These are phyloP conservation scores for Fusarium transvaalense DNA, from an alignment of 2,329 filamentous ascomycete species.

Conservation along the genomic window DNA sequence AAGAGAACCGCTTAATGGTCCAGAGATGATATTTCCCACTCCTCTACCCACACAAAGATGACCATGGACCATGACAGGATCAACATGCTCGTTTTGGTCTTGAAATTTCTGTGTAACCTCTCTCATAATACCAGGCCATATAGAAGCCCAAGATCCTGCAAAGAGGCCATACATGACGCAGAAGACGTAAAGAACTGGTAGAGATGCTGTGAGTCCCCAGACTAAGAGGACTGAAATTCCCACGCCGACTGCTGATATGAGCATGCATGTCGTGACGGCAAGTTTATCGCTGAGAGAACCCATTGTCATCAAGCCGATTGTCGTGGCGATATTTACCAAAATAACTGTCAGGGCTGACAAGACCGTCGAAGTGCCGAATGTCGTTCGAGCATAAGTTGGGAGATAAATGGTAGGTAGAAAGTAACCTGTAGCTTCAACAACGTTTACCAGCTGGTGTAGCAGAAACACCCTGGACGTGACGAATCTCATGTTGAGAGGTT, in stretches of 20 bases:
- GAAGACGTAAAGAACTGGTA: constrained; percentile 68
- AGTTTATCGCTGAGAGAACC: constrained; percentile 62
- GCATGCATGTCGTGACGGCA: constrained; percentile 62
- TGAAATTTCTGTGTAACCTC: constrained; percentile 48
- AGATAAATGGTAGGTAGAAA: constrained; percentile 71
- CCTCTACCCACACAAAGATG: constrained; percentile 68
- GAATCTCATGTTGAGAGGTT: constrained; percentile 59
- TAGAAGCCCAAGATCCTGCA: constrained; percentile 69
- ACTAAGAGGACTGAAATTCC: constrained; percentile 66
- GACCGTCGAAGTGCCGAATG: constrained; percentile 59
- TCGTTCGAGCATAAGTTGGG: constrained; percentile 63
- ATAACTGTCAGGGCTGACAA: constrained; percentile 65
- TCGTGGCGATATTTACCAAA: constrained; percentile 67
- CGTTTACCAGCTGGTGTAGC: constrained; percentile 66
- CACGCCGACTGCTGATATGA: constrained; percentile 66
- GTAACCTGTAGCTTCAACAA: constrained; percentile 68
- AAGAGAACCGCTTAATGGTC: constrained; percentile 65
- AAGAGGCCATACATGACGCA: constrained; percentile 74
- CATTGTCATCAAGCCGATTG: constrained; percentile 62
- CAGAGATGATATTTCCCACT: constrained; percentile 67
- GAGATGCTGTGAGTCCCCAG: constrained; percentile 66
- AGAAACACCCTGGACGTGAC: constrained; percentile 64
- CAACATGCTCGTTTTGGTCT: constrained; percentile 36
- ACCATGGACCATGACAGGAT: constrained; percentile 66
- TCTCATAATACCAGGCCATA: constrained; percentile 67